Percentiles rank a stretch among this genome's conserved stretches.
Conservation (phyloP, 176 grass and related monocot genomes). For the Musa acuminata region DNA sequence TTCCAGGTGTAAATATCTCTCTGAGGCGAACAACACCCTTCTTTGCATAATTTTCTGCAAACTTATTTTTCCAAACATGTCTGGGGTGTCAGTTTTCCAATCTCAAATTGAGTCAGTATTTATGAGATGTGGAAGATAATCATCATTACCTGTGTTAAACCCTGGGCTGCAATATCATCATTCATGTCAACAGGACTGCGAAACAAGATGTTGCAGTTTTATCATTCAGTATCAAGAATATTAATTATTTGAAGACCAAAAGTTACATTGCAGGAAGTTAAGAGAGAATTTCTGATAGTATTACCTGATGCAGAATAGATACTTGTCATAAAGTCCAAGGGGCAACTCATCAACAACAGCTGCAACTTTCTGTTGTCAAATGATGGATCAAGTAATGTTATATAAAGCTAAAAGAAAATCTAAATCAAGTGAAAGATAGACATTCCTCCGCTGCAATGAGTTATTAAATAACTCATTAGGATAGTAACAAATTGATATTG, state of each 20-base stretch:
- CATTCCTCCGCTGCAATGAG: neutral
- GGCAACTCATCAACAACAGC: slow-evolving; percentile 72
- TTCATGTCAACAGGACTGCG: slow-evolving; percentile 74
- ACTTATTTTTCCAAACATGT: slow-evolving; percentile 34
- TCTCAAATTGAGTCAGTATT: slow-evolving; percentile 12
- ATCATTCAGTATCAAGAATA: neutral
- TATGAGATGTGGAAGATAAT: slow-evolving; percentile 18
- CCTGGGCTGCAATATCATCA: slow-evolving; percentile 86
- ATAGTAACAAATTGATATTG: too few species aligned
- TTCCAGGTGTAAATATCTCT: slow-evolving; percentile 94
- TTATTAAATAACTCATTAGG: too few species aligned
- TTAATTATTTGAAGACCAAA: neutral
- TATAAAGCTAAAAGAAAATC: neutral
- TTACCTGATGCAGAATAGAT: slow-evolving; percentile 87
- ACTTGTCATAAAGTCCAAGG: slow-evolving; percentile 81
- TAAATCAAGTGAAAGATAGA: neutral
- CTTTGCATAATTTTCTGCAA: slow-evolving; percentile 94
- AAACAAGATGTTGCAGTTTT: slow-evolving; percentile 19
- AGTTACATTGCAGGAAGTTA: slow-evolving; percentile 5
- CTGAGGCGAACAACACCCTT: slow-evolving; percentile 77
- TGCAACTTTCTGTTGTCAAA: slow-evolving; percentile 76
- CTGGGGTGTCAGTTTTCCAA: slow-evolving; percentile 13
- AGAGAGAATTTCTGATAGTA: neutral
- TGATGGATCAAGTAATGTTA: slow-evolving; percentile 9
- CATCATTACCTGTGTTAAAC: slow-evolving; percentile 60